These are phyloP conservation scores for Silene conica DNA, from an alignment of 148 eudicot genomes.

Conservation along the genomic window DNA sequence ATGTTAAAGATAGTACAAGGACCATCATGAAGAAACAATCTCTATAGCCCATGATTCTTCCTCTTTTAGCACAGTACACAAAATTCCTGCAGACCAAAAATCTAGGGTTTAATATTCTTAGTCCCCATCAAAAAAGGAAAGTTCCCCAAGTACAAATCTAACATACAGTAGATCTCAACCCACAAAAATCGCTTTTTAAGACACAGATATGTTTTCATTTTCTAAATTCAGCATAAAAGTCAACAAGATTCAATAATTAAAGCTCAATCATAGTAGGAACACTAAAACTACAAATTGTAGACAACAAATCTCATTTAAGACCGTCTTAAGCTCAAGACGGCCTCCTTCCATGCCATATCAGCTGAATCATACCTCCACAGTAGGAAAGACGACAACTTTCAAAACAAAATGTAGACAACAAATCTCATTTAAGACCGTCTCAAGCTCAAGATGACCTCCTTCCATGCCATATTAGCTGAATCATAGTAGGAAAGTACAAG, in stretches of 20 bases:
- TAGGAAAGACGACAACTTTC: no score
- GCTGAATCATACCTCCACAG: no score
- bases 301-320: no score
- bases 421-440: no score
- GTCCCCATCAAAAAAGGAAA: neutral
- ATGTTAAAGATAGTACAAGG: slow-evolving; percentile 23
- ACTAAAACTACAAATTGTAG: neutral
- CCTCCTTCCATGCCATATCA: no score
- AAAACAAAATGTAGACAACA: no score
- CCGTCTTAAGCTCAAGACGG: no score
- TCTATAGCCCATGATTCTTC: slow-evolving; percentile 21
- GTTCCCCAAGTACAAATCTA: neutral
- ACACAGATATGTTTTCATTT: neutral
- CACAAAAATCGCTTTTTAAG: neutral
- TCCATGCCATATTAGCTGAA: no score
- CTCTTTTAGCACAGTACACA: neutral
- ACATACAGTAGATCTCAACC: neutral
- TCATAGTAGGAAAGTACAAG: no score
- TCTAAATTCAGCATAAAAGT: neutral
- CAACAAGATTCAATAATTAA: neutral
- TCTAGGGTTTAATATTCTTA: neutral
- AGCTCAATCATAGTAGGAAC: neutral
- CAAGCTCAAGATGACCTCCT: no score
- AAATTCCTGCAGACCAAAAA: slow-evolving; percentile 28
- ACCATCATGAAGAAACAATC: slow-evolving; percentile 22